A percentile compares a stretch with the other conserved stretches of the same genome.
Evolutionary conservation across 257 asterid genomes (phyloP).

Genomic region (Solanum paucissectum): DNA sequence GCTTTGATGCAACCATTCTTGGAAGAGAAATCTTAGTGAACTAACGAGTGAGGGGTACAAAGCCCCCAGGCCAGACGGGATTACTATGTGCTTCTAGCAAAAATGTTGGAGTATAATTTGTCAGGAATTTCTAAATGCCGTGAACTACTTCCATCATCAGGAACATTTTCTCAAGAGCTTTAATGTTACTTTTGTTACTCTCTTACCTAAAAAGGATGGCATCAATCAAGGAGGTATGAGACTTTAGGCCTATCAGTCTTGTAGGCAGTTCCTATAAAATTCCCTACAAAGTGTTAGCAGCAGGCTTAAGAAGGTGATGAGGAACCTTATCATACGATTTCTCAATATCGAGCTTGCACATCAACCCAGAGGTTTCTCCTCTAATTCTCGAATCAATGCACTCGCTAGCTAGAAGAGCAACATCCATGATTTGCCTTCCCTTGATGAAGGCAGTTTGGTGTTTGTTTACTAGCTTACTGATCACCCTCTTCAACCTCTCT

Average conservation of each 20-base stretch:
- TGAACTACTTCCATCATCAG: background rate
- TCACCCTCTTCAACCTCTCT: background rate
- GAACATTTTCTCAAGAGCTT: background rate
- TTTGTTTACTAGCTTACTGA: background rate
- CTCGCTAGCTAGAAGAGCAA: background rate
- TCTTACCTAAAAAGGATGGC: background rate
- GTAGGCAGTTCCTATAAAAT: background rate
- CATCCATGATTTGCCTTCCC: background rate
- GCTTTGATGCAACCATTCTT: background rate
- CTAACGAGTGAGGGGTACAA: background rate
- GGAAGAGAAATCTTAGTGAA: background rate
- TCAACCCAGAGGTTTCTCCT: background rate
- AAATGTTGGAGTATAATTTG: background rate
- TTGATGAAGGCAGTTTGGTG: background rate
- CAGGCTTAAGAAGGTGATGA: background rate
- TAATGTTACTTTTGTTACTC: background rate
- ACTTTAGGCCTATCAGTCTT: background rate
- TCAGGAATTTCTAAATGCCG: background rate
- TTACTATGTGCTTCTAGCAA: background rate
- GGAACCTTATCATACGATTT: background rate
- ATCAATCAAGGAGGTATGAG: background rate
- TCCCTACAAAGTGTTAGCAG: background rate
- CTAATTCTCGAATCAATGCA: background rate
- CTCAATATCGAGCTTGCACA: background rate
- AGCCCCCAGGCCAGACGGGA: background rate